phyloP scores from a whole-genome alignment of 2,329 filamentous ascomycete species.

The Botrytis medusae region DNA sequence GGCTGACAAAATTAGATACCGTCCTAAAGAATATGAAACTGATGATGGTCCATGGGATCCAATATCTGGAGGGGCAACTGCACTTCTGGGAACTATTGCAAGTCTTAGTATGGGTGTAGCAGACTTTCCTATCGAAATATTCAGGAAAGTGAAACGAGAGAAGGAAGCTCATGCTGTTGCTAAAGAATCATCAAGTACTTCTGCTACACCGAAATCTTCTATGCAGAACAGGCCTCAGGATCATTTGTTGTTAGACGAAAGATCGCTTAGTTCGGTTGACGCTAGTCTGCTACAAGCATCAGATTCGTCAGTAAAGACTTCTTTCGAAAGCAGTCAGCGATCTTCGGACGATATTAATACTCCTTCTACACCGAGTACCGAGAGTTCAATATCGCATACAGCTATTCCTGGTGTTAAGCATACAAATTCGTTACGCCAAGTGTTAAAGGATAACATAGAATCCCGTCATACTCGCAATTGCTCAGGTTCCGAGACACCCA shows the following conservation, averaged over 20 bases:
- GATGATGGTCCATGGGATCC: conserved; percentile 79
- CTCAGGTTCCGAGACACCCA: conserved; percentile 32
- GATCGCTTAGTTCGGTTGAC: conserved; percentile 19
- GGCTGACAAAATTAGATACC: conserved; percentile 43
- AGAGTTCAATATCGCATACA: conserved; percentile 16
- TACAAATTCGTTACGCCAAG: conserved; percentile 36
- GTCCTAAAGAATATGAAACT: conserved; percentile 68
- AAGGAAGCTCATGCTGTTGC: conserved; percentile 24
- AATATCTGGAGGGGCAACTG: conserved; percentile 72
- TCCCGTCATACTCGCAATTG: conserved; percentile 20
- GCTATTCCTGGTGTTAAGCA: conserved; percentile 19
- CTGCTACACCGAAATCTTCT: conserved; percentile 24
- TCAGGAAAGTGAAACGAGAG: conserved; percentile 43
- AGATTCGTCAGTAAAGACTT: conserved; percentile 29
- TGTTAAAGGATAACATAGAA: conserved; percentile 35
- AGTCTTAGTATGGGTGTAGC: conserved; percentile 80
- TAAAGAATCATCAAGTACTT: conserved; percentile 22
- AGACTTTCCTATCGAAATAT: conserved; percentile 63
- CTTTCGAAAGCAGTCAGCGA: conserved; percentile 32
- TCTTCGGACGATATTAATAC: conserved; percentile 27
- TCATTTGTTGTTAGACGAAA: conserved; percentile 24
- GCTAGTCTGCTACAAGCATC: conserved; percentile 21
- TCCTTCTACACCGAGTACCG: conserved; percentile 30
- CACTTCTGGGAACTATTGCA: conserved; percentile 79
- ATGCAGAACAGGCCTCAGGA: conserved; percentile 26